These are phyloP conservation scores for Glebionis coronaria DNA, from an alignment of 129 eudicot genomes.

Conservation along the genomic window DNA sequence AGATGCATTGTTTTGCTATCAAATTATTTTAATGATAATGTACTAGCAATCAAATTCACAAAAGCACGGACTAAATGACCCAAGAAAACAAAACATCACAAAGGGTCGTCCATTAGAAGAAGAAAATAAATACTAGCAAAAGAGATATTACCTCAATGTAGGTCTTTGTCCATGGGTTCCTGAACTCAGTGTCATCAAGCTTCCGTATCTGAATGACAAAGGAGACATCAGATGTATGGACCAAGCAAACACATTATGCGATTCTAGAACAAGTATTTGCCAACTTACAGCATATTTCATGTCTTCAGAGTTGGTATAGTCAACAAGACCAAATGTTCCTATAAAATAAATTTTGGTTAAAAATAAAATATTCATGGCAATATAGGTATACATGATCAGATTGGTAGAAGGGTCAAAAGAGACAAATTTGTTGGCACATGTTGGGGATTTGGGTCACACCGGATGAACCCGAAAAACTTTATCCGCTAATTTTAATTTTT, in stretches of 20 bases:
- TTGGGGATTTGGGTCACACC: no score
- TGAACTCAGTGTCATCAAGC: constrained; percentile 97
- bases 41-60: background rate
- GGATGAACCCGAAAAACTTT: no score
- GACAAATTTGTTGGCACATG: no score
- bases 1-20: no score
- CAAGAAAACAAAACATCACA: background rate
- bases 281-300: constrained; percentile 97
- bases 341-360: constrained; percentile 18
- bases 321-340: constrained; percentile 93
- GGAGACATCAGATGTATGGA: constrained; percentile 11
- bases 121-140: background rate
- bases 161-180: constrained; percentile 88
- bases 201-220: constrained; percentile 58
- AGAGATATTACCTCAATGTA: constrained; percentile 57
- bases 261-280: background rate
- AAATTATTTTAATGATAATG: no score
- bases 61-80: background rate
- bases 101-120: background rate
- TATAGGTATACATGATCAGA: background rate
- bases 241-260: background rate
- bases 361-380: constrained; percentile 4
- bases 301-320: constrained; percentile 82
- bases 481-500: no score
- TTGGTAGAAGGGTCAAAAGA: background rate